Evolutionary conservation across 495 filamentous ascomycete genomes (phyloP), one percentile per base, ranked within the genome.

Genomic region (Talaromyces trachyspermus): DNA sequence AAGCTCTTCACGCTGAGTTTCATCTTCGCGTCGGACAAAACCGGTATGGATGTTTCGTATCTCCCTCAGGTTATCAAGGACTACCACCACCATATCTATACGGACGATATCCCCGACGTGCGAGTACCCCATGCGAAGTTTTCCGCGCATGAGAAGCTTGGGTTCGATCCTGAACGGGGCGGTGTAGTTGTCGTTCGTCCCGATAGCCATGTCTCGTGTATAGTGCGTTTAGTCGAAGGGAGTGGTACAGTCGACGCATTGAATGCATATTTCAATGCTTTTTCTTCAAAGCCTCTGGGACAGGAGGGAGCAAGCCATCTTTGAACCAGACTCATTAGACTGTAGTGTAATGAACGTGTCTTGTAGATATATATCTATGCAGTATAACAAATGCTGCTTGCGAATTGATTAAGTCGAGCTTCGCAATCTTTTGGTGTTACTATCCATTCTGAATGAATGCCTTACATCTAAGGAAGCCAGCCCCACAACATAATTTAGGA

Each of bases 61-160:
- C 71, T 91, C 20, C 89, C 88, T 19, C 66, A 74, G 30, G 55
- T 85, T 10, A 69, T 91, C 24, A 79, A 77, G 2, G 71, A 85
- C 45, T 95, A 95, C 66, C 71, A 81, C 51, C 79, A 89, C 54
- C 84, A 92, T 61, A 74, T 95, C 37, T 95, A 94, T 56, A 84
- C 88, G 4, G 89, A 95, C 53, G 86, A 94, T 63, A 74, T 86
- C 33, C 84, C 81, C 74, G 86, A 91, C 61, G 66, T 74, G 35
- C 70, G 77, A 10, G 81, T 85, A 1, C 84, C 84, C 0, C 68
- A 81, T 37, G 83, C 84, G 15, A 68, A 67, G 49, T 86, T 81
- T 22, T 71, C 86, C 8, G 88, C 88, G 20, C 89, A 95, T 69
- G 80, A 84, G 40, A 94, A 91, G 75, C 85, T 94, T 72, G 89